Base-by-base conservation (phyloP, 2,329 filamentous ascomycete genomes). In the Xylaria sp. region DNA sequence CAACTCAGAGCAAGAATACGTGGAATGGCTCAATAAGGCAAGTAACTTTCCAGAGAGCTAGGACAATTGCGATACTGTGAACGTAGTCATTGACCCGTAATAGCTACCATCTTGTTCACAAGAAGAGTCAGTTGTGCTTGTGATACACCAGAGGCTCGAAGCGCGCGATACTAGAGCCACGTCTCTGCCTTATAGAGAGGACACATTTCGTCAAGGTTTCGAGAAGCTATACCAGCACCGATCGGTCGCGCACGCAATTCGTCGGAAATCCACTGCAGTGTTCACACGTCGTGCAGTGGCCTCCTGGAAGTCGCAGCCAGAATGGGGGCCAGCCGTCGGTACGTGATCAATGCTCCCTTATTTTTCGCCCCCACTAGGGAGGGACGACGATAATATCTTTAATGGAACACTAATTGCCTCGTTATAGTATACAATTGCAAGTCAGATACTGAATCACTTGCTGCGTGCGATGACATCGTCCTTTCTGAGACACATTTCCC, bases 361-460 rank as follows among this genome's bases (percentile, higher is more conserved):
- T 4, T 1, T 41, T 6, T 18, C 37, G 12, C 5, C 13, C 18
- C n/a, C 10, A 10, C 31, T 23, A 25, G 15, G 18, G 6, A n/a
- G 15, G n/a, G 10, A 44, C n/a, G 23, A 18, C 10, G 15, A 58
- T 18, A n/a, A 58, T 12, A 58, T 44, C 18, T n/a, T 3, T 0
- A 58, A 25, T 41, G 34, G 18, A 23, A 39, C 13, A 6, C 25
- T 57, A 25, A 57, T 39, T n/a, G 41, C 12, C n/a, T 57, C 10
- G 3, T 31, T 3, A 1, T 39, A 76, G 74, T 75, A 1, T 76
- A 75, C 51, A 72, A 69, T 28, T 76, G 71, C 65, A 75, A 73
- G 52, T 76, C 73, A 25, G 72, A 76, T 25, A 74, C 72, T 0
- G 15, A 20, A 20, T 71, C 72, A 1, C 69, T 67, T 0, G 18